Evolutionary conservation across 208 protist species (phyloP).

Genomic region (Crithidia mellificae): DNA sequence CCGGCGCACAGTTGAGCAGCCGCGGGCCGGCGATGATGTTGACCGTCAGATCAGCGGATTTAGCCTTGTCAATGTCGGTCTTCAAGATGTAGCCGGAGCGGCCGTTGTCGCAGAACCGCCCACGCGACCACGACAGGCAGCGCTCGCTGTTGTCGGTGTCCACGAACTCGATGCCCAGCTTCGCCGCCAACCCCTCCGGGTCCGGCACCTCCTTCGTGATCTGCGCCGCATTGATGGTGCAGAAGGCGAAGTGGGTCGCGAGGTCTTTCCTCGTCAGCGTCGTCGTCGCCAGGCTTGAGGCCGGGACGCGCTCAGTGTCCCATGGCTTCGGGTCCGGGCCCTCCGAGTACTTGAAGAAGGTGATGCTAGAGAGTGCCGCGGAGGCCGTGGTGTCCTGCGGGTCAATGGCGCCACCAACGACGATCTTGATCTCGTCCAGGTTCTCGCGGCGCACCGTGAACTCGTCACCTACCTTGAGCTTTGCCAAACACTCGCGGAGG

Average conservation of each 20-base stretch:
- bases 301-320: conserved; percentile 48
- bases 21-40: conserved; percentile 77
- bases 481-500: conserved; percentile 62
- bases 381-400: conserved; percentile 56
- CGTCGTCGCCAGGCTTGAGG: conserved; percentile 28
- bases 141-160: conserved; percentile 59
- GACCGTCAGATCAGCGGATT: conserved; percentile 49
- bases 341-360: conserved; percentile 78
- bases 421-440: conserved; percentile 81
- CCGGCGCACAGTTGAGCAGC: conserved; percentile 49
- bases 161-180: conserved; percentile 76
- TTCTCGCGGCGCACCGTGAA: conserved; percentile 85
- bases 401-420: conserved; percentile 81
- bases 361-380: conserved; percentile 60
- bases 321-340: conserved; percentile 54
- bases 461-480: conserved; percentile 78
- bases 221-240: conserved; percentile 40
- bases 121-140: conserved; percentile 57
- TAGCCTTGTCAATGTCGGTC: conserved; percentile 48
- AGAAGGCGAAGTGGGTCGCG: conserved; percentile 72
- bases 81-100: conserved; percentile 86
- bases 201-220: conserved; percentile 20
- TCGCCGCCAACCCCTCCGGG: conserved; percentile 44
- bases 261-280: conserved; percentile 45
- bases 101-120: conserved; percentile 83